Conservation (phyloP, 116 monocot genomes). For the Cymodocea nodosa region DNA sequence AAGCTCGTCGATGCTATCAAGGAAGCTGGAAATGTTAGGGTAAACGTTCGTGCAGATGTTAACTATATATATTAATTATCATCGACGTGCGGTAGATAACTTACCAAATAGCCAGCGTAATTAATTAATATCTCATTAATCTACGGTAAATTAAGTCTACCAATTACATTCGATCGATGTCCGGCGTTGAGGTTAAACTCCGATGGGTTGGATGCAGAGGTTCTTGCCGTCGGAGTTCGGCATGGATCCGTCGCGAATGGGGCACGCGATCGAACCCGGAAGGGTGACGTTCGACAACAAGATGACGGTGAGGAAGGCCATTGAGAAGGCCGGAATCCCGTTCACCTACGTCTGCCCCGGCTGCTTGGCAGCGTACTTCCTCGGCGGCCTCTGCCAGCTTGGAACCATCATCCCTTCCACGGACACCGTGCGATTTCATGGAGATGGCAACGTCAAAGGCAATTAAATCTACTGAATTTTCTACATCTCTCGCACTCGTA, state of each 20-base stretch:
- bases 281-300: conserved; percentile 42
- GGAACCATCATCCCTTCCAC: conserved; percentile 31
- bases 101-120: no score
- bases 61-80: no score
- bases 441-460: conserved; percentile 4
- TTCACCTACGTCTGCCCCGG: conserved; percentile 45
- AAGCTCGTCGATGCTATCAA: conserved; percentile 45
- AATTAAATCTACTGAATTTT: no score
- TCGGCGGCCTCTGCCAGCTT: conserved; percentile 37
- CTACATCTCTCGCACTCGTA: no score
- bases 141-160: no score
- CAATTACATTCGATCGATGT: no score
- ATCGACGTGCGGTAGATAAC: no score
- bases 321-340: conserved; percentile 45
- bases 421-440: conserved; percentile 10
- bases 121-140: no score
- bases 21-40: conserved; percentile 36
- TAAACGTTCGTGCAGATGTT: no score
- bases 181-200: no score
- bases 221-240: conserved; percentile 67
- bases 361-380: conserved; percentile 36
- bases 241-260: conserved; percentile 43
- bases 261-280: conserved; percentile 34
- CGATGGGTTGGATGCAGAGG: no score
- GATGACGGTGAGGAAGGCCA: conserved; percentile 38